Conservation (phyloP, 495 filamentous ascomycete genomes). For the Penicillium lagena region DNA sequence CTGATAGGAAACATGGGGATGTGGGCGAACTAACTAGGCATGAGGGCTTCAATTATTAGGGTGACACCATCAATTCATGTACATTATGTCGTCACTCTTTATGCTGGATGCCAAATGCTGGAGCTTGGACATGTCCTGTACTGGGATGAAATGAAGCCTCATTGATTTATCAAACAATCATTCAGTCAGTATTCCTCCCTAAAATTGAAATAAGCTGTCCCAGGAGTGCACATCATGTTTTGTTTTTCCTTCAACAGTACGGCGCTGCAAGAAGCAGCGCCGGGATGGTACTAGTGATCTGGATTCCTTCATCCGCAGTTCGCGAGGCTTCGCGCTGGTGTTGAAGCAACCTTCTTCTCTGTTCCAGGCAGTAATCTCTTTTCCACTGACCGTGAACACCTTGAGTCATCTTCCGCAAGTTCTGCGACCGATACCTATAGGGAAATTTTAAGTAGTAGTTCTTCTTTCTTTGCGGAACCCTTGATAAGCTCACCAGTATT, state of each 20-base stretch:
- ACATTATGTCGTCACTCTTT: background rate
- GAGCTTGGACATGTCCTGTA: background rate
- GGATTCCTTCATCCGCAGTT: background rate
- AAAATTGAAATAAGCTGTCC: constrained; percentile 1
- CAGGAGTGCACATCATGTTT: background rate
- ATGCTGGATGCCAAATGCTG: background rate
- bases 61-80: background rate
- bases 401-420: background rate
- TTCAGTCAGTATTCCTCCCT: background rate
- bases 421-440: constrained; percentile 1
- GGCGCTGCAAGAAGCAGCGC: background rate
- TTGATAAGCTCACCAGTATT: constrained; percentile 1
- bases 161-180: constrained; percentile 1
- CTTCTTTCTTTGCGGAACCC: background rate
- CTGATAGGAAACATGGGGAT: too few relatives aligned
- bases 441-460: background rate
- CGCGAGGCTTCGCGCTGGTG: constrained; percentile 2
- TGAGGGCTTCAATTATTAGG: constrained; percentile 1
- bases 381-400: constrained; percentile 2
- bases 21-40: background rate
- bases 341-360: constrained; percentile 1
- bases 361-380: constrained; percentile 3
- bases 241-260: too few relatives aligned
- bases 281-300: background rate
- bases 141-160: constrained; percentile 1